Evolutionary conservation across 306 rosid genomes (phyloP).

Genomic region (Sicyos edulis): DNA sequence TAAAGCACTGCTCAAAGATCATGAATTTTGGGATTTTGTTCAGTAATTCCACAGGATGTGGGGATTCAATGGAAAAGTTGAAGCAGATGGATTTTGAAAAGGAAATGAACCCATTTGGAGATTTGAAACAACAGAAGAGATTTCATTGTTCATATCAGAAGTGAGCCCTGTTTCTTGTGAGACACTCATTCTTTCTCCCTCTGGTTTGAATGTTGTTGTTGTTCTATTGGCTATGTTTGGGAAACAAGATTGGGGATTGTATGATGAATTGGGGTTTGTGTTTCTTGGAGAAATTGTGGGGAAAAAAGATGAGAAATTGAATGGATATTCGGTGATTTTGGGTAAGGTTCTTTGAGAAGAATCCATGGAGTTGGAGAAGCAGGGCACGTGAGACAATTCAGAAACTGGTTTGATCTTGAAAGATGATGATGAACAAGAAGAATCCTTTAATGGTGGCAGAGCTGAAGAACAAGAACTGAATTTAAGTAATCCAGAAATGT

Average conservation of each 20-base stretch:
- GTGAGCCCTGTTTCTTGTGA: conserved; percentile 54
- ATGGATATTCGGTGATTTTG: conserved; percentile 8
- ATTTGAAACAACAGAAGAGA: conserved; percentile 51
- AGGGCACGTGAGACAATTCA: conserved; percentile 86
- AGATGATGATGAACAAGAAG: conserved; percentile 35
- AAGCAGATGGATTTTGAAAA: conserved; percentile 31
- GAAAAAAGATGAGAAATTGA: conserved; percentile 7
- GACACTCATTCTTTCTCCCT: conserved; percentile 37
- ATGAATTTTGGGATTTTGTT: background rate
- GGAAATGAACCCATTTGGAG: conserved; percentile 39
- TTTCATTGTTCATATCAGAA: conserved; percentile 49
- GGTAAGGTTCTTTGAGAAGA: conserved; percentile 43
- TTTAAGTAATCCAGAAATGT: conserved; percentile 51
- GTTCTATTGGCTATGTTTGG: conserved; percentile 27
- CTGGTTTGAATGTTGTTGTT: conserved; percentile 38
- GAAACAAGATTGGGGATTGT: background rate
- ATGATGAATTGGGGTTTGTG: conserved; percentile 32
- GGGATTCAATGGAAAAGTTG: conserved; percentile 2
- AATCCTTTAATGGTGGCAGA: conserved; percentile 62
- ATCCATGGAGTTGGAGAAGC: conserved; percentile 85
- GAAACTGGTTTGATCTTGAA: conserved; percentile 28
- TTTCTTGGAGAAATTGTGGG: conserved; percentile 23
- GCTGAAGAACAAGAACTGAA: conserved; percentile 29
- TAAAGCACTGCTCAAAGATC: background rate
- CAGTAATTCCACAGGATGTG: conserved; percentile 11